Base-by-base conservation (phyloP, 192 early-diverging fungal species). In the Mortierella antarctica region DNA sequence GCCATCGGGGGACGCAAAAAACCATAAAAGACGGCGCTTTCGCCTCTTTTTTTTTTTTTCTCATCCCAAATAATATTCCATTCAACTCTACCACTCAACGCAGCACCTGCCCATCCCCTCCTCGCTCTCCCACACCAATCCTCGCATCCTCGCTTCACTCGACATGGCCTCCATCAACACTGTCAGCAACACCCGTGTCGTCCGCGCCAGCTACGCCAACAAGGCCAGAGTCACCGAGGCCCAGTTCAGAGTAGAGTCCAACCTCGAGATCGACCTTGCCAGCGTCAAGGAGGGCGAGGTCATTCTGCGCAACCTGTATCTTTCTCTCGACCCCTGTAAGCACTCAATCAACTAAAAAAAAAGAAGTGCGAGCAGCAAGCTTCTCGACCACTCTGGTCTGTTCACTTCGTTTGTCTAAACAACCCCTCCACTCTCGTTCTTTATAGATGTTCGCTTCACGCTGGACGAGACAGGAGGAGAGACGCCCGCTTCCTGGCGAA, bases 241-340 rank as follows among this genome's bases (percentile, higher is more conserved):
- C 48, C 67, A 79, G 54, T 79, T 79, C 47, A 41, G 75, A 7
- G 50, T 79, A 44, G 75, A 79, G 57, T 54, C 63, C 47, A 55
- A 70, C 54, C 44, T 67, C 7, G 48, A 69, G 13, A 53, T 79
- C 42, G 75, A 79, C 42, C 74, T 87, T 8, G 39, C 9, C 71
- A 74, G 67, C 2, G 62, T 92, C 42, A 64, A 74, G 45, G 77
- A 85, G 4, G 85, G 83, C 10, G 83, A 88, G 41, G 57, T 86
- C 56, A 56, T 95, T 23, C 67, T 95, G 6, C 90, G 93, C 49
- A 87, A 86, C 41, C 84, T 90, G 17, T 91, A 86, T 62, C 82
- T 95, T 18, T 93, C 92, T 14, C 77, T 95, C 14, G 93, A 95
- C 83, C 93, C 92, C 11, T 95, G 63, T 73, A 70, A 58, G 69